Base-by-base conservation (phyloP, 164 flowering plant species). In the Echeveria elegans region DNA sequence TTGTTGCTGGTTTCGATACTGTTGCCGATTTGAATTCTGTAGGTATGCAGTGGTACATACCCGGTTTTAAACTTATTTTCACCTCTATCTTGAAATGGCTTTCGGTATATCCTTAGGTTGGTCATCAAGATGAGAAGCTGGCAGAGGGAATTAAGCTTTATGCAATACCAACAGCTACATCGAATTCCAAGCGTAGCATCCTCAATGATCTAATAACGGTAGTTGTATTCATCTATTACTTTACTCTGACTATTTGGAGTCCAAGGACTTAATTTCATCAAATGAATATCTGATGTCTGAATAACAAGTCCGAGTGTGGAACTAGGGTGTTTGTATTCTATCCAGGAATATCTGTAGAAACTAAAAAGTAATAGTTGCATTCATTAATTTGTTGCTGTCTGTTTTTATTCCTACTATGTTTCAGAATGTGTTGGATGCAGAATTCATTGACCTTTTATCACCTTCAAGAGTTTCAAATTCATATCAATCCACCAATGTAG, bases 61-160 rank as follows among this genome's bases (percentile, higher is more conserved):
- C 28, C 30, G 5, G 18, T 56, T 56, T 28, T 26, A 2, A 5
- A n/a, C 7, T 56, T 56, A 11, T 56, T 14, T 2, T 15, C 28
- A 28, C 19, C 31, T 56, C 16, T 15, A 15, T 56, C 32, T 28
- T 56, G 32, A 50, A 50, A 50, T n/a, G n/a, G n/a, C n/a, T 50
- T 50, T n/a, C 11, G 28, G 6, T n/a, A 4, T 18, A 61, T 61
- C 38, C 21, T 29, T 73, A 95, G 99, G 99, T 95, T 75, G 99
- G 99, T 65, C 89, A 89, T 63, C 84, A 80, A 72, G 97, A 95
- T 32, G 96, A 95, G 70, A 95, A 91, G 81, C 79, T 95, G 65
- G 97, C 97, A 18, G 96, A 91, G 72, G 97, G 99, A 68, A 95
- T 95, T 78, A 91, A 88, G 67, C 81, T 95, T 32, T 87, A 87